Evolutionary conservation across 1,284 basidiomycete genomes (phyloP).

Genomic region (Cryptococcus sp.): DNA sequence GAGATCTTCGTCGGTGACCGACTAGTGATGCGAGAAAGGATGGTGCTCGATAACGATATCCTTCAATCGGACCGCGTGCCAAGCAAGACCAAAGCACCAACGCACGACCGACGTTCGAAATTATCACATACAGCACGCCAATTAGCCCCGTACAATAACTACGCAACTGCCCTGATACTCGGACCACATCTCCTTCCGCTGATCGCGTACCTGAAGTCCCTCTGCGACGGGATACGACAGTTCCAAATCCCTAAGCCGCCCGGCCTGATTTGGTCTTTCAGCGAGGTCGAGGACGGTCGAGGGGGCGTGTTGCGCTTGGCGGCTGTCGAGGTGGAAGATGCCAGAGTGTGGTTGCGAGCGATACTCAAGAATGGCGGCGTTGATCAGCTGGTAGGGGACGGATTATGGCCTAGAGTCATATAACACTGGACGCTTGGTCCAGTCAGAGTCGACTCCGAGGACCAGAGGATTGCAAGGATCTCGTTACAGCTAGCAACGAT

Average conservation of each 20-base stretch:
- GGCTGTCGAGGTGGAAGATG: constrained; percentile 48
- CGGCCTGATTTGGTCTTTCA: constrained; percentile 48
- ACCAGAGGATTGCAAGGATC: no score
- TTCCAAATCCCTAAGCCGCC: constrained; percentile 41
- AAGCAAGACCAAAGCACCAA: background rate
- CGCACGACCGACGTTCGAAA: background rate
- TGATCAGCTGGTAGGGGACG: constrained; percentile 45
- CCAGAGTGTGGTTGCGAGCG: constrained; percentile 44
- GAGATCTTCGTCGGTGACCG: constrained; percentile 70
- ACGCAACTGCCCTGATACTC: constrained; percentile 48
- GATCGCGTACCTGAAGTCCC: constrained; percentile 25
- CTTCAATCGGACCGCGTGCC: constrained; percentile 58
- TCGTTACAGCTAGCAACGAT: no score
- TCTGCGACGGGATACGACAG: constrained; percentile 34
- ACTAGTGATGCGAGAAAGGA: constrained; percentile 71
- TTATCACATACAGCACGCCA: constrained; percentile 22
- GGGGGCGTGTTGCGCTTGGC: constrained; percentile 49
- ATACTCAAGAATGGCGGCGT: constrained; percentile 39
- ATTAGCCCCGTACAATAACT: constrained; percentile 51
- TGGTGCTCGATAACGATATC: constrained; percentile 63
- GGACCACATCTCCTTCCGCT: constrained; percentile 42
- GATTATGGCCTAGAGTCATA: constrained; percentile 50
- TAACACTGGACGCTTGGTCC: constrained; percentile 1
- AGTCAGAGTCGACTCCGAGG: no score
- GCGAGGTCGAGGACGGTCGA: constrained; percentile 23